A percentile compares a stretch with the other conserved stretches of the same genome.
Evolutionary conservation across 345 rosid genomes (phyloP).

Genomic region (Populus ilicifolia): DNA sequence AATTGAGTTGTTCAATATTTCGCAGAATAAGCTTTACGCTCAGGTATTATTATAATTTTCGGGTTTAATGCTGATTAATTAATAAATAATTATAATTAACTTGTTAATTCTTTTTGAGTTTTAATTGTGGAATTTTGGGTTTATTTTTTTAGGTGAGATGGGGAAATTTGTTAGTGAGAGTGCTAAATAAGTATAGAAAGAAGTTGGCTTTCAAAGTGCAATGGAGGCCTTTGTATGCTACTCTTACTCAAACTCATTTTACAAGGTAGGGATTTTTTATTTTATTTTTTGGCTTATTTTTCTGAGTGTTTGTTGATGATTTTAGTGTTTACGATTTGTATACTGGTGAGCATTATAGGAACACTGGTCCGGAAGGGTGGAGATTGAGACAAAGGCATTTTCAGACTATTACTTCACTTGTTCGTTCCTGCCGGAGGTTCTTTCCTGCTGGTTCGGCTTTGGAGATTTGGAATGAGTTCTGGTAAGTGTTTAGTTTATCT

Average conservation of each 20-base stretch:
- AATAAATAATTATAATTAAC: background rate
- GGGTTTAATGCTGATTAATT: background rate
- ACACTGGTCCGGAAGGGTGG: slow-evolving; percentile 98
- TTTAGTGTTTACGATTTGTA: background rate
- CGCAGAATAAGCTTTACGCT: slow-evolving; percentile 70
- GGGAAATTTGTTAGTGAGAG: slow-evolving; percentile 74
- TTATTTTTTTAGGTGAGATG: slow-evolving; percentile 75
- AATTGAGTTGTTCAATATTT: slow-evolving; percentile 59
- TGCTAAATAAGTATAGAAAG: slow-evolving; percentile 74
- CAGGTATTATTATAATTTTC: slow-evolving; percentile 48
- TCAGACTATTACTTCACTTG: slow-evolving; percentile 78
- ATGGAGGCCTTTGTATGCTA: slow-evolving; percentile 93
- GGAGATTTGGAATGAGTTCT: slow-evolving; percentile 94
- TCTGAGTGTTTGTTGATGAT: background rate
- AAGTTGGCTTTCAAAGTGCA: slow-evolving; percentile 66
- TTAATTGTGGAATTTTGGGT: slow-evolving; percentile 10
- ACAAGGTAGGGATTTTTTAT: slow-evolving; percentile 48
- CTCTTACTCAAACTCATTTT: slow-evolving; percentile 79
- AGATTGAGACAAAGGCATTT: slow-evolving; percentile 91
- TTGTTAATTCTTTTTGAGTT: slow-evolving; percentile 12
- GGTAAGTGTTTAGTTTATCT: slow-evolving; percentile 39
- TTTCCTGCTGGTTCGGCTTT: slow-evolving; percentile 82
- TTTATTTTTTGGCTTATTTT: background rate
- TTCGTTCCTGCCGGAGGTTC: slow-evolving; percentile 78
- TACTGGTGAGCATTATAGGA: slow-evolving; percentile 41